Conservation (phyloP, 1,284 basidiomycete genomes). For the Papiliotrema terrestris region DNA sequence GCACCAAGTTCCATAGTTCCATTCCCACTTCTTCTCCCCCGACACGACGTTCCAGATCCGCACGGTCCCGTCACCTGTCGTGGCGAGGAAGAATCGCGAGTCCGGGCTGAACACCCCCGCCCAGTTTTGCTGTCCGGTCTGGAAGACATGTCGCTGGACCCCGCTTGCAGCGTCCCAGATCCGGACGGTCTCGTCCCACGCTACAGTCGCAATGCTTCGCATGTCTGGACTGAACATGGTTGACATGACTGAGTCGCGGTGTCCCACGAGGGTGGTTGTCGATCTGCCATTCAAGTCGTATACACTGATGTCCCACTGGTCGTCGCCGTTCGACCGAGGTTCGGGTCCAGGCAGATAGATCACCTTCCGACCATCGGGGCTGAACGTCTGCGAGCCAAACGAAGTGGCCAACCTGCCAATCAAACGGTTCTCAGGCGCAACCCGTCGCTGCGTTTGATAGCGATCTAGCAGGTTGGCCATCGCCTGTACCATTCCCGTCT, state of each 20-base stretch:
- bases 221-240: constrained; percentile 8
- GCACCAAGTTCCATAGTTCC: background rate
- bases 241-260: constrained; percentile 10
- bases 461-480: background rate
- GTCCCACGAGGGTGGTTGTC: constrained; percentile 1
- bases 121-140: constrained; percentile 10
- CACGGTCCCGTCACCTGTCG: constrained; percentile 7
- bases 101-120: constrained; percentile 11
- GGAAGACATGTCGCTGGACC: background rate
- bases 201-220: background rate
- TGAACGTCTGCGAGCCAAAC: constrained; percentile 5
- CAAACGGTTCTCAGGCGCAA: background rate
- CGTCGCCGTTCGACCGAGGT: constrained; percentile 5
- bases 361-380: constrained; percentile 1
- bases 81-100: constrained; percentile 3
- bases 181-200: constrained; percentile 10
- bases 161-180: constrained; percentile 1
- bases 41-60: constrained; percentile 4
- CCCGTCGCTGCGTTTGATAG: background rate
- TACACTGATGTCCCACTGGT: constrained; percentile 9
- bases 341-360: constrained; percentile 1
- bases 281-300: background rate
- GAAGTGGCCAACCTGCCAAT: background rate
- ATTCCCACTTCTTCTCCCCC: background rate
- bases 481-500: background rate